Evolutionary conservation across 176 grass and related monocot genomes (phyloP).

Genomic region (Aegilops tauschii): DNA sequence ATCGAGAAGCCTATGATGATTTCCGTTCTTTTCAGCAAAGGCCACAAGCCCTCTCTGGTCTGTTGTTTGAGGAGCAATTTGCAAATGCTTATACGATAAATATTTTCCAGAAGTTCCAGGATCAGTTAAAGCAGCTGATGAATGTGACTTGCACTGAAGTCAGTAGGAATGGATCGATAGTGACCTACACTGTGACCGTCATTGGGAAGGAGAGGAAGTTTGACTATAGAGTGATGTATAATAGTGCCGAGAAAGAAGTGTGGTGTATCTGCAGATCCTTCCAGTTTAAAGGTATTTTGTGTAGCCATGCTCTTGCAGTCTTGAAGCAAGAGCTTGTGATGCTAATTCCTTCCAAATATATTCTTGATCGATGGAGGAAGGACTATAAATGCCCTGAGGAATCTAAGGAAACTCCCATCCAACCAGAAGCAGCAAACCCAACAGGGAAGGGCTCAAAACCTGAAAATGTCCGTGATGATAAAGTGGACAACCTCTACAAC

Average conservation of each 20-base stretch:
- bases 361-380: constrained; percentile 89
- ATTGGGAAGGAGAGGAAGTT: constrained; percentile 78
- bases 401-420: constrained; percentile 45
- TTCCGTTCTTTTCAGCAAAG: constrained; percentile 89
- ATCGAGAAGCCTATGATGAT: constrained; percentile 87
- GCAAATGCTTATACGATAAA: constrained; percentile 87
- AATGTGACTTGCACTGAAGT: constrained; percentile 67
- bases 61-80: constrained; percentile 82
- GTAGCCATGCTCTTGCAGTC: constrained; percentile 88
- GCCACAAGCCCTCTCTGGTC: constrained; percentile 75
- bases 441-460: constrained; percentile 32
- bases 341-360: constrained; percentile 85
- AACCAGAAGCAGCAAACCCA: constrained; percentile 23
- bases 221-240: constrained; percentile 87
- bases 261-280: constrained; percentile 91
- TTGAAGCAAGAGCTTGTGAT: constrained; percentile 86
- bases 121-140: constrained; percentile 82
- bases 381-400: constrained; percentile 84
- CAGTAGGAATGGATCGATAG: constrained; percentile 59
- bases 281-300: constrained; percentile 94
- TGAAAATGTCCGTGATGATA: constrained; percentile 51
- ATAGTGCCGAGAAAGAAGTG: constrained; percentile 71
- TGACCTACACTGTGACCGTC: constrained; percentile 70
- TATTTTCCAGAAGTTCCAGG: constrained; percentile 91
- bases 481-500: constrained; percentile 69